Base-by-base conservation (phyloP, 192 early-diverging fungal species). In the Linnemannia hyalina region DNA sequence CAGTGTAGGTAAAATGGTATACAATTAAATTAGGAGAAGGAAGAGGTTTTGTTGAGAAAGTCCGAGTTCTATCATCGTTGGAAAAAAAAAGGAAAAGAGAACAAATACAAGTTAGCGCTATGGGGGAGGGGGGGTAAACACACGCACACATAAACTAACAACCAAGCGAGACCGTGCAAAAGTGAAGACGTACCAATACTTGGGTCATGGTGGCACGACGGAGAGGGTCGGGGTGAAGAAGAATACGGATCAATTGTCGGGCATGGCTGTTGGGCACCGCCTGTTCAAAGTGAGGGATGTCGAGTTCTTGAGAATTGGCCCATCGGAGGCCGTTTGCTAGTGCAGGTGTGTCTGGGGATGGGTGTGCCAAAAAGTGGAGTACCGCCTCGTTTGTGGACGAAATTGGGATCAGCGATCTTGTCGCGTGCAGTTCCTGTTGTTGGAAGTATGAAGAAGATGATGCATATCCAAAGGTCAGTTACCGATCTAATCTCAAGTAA, bases 291-390 rank as follows among this genome's bases (percentile, higher is more conserved):
- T 89, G 73, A 23, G 90, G 90, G 44, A 90, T 90, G 68, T 88
- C 88, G 9, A 90, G 60, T 44, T 90, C 90, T 1, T 55, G 76
- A 6, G 79, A 22, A 36, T 82, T 76, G 22, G 80, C 83, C 90
- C 90, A 90, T 74, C 90, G 44, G 22, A 90, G 49, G 0, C 90
- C 90, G 49, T 83, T 89, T 26, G 88, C 78, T n/a, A 90, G 75
- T 52, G 83, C 68, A 4, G 90, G 90, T 1, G 90, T 90, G 26
- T 83, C 81, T 1, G 80, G 55, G 18, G 90, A 89, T 10, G 90
- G 90, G 79, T 90, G 85, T 0, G 90, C 88, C 22, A 90, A 55
- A 47, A 90, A 90, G 63, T 90, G 85, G 0, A 90, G 73, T 15
- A 90, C 85, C 7, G 82, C 82, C 22, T 88, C 86, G 69, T 90